Conservation (phyloP, 2,329 filamentous ascomycete genomes). For the Emericellopsis cladophorae region DNA sequence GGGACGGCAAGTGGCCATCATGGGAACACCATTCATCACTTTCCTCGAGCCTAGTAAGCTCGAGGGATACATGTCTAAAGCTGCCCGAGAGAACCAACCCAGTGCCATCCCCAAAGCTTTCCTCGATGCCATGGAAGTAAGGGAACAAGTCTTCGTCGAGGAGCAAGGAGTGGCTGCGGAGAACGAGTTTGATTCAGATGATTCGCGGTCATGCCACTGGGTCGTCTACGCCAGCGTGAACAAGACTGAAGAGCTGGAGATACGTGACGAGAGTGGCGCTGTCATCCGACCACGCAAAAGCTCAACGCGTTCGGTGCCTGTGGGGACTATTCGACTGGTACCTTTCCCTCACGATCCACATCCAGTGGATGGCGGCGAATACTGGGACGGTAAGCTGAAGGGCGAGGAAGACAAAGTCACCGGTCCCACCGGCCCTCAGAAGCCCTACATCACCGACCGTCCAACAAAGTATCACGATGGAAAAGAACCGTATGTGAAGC, state of each 20-base stretch:
- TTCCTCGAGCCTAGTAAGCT: slow-evolving; percentile 35
- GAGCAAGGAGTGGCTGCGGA: slow-evolving; percentile 48
- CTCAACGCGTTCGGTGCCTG: slow-evolving; percentile 32
- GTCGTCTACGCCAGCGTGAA: slow-evolving; percentile 63
- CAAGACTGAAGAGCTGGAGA: slow-evolving; percentile 26
- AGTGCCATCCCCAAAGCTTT: slow-evolving; percentile 39
- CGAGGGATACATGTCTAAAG: slow-evolving; percentile 29
- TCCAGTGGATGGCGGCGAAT: slow-evolving; percentile 35
- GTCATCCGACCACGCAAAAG: slow-evolving; percentile 28
- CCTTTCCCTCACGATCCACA: slow-evolving; percentile 66
- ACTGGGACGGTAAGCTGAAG: slow-evolving; percentile 29
- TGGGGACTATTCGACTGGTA: slow-evolving; percentile 69
- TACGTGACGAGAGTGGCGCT: slow-evolving; percentile 27
- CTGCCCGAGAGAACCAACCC: slow-evolving; percentile 28
- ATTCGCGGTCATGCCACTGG: slow-evolving; percentile 73
- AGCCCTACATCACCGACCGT: slow-evolving; percentile 21
- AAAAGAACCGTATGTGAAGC: slow-evolving; percentile 66
- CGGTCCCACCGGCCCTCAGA: slow-evolving; percentile 1
- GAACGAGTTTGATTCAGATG: slow-evolving; percentile 71
- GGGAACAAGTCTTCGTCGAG: slow-evolving; percentile 45
- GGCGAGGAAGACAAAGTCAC: slow-evolving; percentile 5
- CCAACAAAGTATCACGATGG: slow-evolving; percentile 42
- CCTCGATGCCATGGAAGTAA: slow-evolving; percentile 50
- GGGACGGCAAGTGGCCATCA: slow-evolving; percentile 8
- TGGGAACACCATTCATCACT: slow-evolving; percentile 37